Evolutionary conservation across 179 eudicot species (phyloP), one percentile per base, ranked within the genome.

Genomic region (Silene coronaria): DNA sequence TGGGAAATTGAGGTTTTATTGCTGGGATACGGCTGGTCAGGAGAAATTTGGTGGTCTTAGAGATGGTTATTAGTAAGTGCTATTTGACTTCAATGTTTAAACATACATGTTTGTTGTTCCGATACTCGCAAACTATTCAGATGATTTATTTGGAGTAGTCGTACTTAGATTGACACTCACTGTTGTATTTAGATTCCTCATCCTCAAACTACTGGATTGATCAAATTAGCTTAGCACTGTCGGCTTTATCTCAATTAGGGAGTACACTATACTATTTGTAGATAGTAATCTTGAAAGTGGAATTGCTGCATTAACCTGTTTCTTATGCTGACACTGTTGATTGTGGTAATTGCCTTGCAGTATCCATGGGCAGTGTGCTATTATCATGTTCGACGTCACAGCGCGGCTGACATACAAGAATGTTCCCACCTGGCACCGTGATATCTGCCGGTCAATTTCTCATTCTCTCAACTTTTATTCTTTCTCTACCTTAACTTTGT

Each of bases 21-120:
- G 91, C 60, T 86, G 91, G 91, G 91, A 88, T 77, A 88, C 91
- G 1, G 91, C 91, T 73, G 91, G 91, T 8, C 91, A 88, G 58
- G 91, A 88, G 84, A 88, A 87, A 46, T 87, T 87, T 75, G 89
- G 89, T 21, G 89, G 89, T 30, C 86, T 87, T 24, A 79, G 89
- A 55, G 89, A 87, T 77, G 89, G 89, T 36, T 87, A 87, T 61
- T 87, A 87, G 87, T 86, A 78, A 78, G 89, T 82, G 48, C 48
- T 42, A 11, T 13, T 42, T 4, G 14, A 42, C 48, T 42, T 42
- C 13, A 42, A 42, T 9, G 48, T 13, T 42, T 42, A 42, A 42
- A 42, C 48, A 1, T 42, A 11, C 48, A 42, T 42, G 48, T 38
- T 38, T 38, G 45, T 2, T 42, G 13, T 42, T 1, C 48, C 1